phyloP scores from a whole-genome alignment of 1,284 basidiomycete species.

The Anthracocystis panici-leucophaei region DNA sequence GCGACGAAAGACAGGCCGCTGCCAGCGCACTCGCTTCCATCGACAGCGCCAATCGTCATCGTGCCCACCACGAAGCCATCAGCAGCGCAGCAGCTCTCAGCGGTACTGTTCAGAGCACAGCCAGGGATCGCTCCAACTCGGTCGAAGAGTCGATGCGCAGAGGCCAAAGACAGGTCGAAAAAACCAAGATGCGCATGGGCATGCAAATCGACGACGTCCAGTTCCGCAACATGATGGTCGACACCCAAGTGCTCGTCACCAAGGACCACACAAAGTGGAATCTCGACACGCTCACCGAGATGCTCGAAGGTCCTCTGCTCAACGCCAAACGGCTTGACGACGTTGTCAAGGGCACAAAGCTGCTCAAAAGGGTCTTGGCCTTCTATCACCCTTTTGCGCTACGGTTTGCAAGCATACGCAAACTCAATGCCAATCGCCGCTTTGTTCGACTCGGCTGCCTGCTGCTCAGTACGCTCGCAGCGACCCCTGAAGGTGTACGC shows the following conservation, averaged over 20 bases:
- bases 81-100: conserved; percentile 36
- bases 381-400: conserved; percentile 92
- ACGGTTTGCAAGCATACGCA: conserved; percentile 83
- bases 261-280: conserved; percentile 95
- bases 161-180: conserved; percentile 78
- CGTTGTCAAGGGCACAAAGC: conserved; percentile 88
- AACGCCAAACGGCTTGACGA: conserved; percentile 96
- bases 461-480: conserved; percentile 83
- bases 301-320: conserved; percentile 90
- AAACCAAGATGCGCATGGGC: conserved; percentile 85
- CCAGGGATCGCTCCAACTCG: conserved; percentile 79
- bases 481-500: conserved; percentile 83
- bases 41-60: conserved; percentile 81
- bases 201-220: conserved; percentile 75
- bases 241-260: conserved; percentile 80
- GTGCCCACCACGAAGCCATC: conserved; percentile 48
- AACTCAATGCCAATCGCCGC: conserved; percentile 73
- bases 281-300: conserved; percentile 85
- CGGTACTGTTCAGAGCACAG: conserved; percentile 25
- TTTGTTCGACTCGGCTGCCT: conserved; percentile 73
- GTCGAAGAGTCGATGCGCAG: conserved; percentile 85
- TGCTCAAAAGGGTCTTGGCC: conserved; percentile 85
- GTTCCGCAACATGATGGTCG: conserved; percentile 65
- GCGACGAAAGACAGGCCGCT: conserved; percentile 79
- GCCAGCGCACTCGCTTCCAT: conserved; percentile 87